Percentiles rank a stretch among this genome's conserved stretches.
These are phyloP conservation scores for Heliosperma pusillum DNA, from an alignment of 148 eudicot species.

Conservation along the genomic window DNA sequence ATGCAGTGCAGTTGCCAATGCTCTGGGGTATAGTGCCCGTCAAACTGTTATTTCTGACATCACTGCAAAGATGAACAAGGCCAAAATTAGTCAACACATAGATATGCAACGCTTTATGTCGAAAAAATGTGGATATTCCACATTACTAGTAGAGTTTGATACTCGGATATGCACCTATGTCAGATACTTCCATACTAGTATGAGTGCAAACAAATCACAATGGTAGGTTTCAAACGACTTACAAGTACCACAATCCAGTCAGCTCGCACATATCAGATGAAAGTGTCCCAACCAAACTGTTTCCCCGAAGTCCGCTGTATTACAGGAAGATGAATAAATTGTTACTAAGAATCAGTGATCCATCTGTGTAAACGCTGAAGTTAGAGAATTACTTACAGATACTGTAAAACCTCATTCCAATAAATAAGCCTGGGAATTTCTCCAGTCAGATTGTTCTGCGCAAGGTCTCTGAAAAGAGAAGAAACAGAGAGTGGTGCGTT, in stretches of 20 bases:
- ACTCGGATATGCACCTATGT: background rate
- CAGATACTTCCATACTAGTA: no score
- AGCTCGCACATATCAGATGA: conserved; percentile 96
- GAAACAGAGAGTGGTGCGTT: background rate
- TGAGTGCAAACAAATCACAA: background rate
- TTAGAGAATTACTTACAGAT: conserved; percentile 53
- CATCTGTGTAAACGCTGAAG: background rate
- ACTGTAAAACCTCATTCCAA: conserved; percentile 97
- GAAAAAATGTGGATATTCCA: no score
- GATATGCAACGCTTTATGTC: background rate
- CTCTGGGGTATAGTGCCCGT: conserved; percentile 62
- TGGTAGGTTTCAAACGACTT: conserved; percentile 35
- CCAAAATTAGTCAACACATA: background rate
- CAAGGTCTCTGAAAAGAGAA: conserved; percentile 61
- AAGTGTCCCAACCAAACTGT: conserved; percentile 72
- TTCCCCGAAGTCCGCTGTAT: conserved; percentile 81
- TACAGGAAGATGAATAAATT: conserved; percentile 1
- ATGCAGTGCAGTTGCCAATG: conserved; percentile 83
- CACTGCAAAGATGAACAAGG: conserved; percentile 43
- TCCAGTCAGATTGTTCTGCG: conserved; percentile 85
- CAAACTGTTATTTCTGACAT: conserved; percentile 95
- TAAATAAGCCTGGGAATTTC: conserved; percentile 96
- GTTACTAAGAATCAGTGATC: background rate
- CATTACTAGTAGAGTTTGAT: background rate
- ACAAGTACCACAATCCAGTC: conserved; percentile 99